Base-by-base conservation (phyloP, 169 alveolate genomes). In the Cryptosporidium canis region DNA sequence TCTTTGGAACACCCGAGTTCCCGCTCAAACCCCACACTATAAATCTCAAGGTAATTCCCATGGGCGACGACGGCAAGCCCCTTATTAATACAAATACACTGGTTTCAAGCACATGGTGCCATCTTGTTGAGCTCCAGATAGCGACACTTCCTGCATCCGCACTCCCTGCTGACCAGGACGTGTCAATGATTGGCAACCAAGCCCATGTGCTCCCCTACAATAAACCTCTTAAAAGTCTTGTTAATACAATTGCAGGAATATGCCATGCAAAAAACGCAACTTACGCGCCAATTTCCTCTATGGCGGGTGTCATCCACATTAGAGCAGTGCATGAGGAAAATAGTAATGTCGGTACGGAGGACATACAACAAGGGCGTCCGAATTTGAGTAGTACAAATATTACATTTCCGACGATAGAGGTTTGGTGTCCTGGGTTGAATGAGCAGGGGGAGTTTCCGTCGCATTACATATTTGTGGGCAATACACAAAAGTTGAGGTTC, bases 371-470 rank as follows among this genome's bases (percentile, higher is more conserved):
- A 14, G 51, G 61, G 12, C 58, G 53, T 39, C 55, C 53, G 29
- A 16, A 27, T 0, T 43, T 21, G n/a, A 44, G 45, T 67, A 41
- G 18, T 37, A 16, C 58, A 21, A 48, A 48, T 51, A 61, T 35
- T 21, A 2, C 47, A 33, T 61, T 77, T 16, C 65, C 87, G 16
- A 58, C 87, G 39, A 77, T 77, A 24, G 87, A 77, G 16, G 87
- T 77, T 37, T 63, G 68, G 64, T 77, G 87, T 12, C 87, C 87
- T 6, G 87, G 77, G 9, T 61, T 77, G 4, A 58, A 55, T 56
- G 87, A 77, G 48, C 77, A 77, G 7, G 87, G 87, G 24, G 87
- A 77, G 45, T 77, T 77, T 58, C 87, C 87, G 14, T 77, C 87
- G 3, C 87, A 77, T 55, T 77, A 77, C 44, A 77, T 77, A 16